Conservation (phyloP, 129 eudicot genomes). For the Escallonia herrerae region DNA sequence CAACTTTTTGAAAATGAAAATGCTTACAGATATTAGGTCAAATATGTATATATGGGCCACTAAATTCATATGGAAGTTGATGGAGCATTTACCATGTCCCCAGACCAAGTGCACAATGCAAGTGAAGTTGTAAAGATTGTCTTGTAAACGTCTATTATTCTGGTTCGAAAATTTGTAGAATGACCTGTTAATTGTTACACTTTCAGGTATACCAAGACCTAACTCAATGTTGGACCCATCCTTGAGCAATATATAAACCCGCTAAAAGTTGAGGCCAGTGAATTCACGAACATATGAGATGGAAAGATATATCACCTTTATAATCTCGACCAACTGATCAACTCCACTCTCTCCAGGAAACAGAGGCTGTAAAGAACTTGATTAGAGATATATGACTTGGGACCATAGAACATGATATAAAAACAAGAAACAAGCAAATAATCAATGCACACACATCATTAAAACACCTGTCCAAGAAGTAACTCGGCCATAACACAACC, state of each 20-base stretch:
- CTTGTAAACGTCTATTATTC: neutral
- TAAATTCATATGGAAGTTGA: too few species aligned
- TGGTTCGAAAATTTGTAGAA: neutral
- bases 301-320: constrained; percentile 48
- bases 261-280: neutral
- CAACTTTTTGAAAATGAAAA: too few species aligned
- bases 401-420: neutral
- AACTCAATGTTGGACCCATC: neutral
- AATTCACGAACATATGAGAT: neutral
- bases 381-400: constrained; percentile 6
- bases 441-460: neutral
- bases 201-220: neutral
- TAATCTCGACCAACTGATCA: constrained; percentile 97
- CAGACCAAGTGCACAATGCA: neutral
- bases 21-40: too few species aligned
- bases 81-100: too few species aligned
- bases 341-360: constrained; percentile 99
- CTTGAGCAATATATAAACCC: neutral
- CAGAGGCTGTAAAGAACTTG: constrained; percentile 61
- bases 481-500: constrained; percentile 99
- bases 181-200: neutral
- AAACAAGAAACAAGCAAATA: neutral
- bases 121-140: neutral
- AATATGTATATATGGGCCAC: too few species aligned
- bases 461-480: constrained; percentile 90